A percentile compares a stretch with the other conserved stretches of the same genome.
Conservation (phyloP, 306 rosid genomes). For the Vicia sativa region DNA sequence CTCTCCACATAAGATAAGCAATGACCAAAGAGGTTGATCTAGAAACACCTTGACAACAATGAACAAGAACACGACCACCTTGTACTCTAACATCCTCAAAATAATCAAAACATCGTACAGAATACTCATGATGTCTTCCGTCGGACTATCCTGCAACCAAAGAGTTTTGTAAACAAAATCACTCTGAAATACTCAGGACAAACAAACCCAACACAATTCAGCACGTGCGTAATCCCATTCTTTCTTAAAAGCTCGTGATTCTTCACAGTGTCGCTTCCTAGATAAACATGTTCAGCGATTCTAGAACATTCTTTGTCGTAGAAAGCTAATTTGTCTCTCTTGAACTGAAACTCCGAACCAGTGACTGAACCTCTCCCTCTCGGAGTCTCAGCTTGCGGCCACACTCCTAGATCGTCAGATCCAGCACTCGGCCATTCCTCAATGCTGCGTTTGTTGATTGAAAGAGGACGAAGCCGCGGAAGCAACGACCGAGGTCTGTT, state of each 20-base stretch:
- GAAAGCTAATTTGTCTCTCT: conserved; percentile 77
- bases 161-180: conserved; percentile 91
- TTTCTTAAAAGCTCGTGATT: conserved; percentile 71
- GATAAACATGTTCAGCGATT: conserved; percentile 81
- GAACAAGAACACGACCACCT: conserved; percentile 87
- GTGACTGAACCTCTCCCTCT: conserved; percentile 54
- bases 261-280: conserved; percentile 93
- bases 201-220: conserved; percentile 92
- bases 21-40: conserved; percentile 85
- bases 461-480: conserved; percentile 86
- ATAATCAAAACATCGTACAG: conserved; percentile 92
- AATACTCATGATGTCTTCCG: conserved; percentile 89
- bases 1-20: conserved; percentile 97
- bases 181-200: conserved; percentile 89
- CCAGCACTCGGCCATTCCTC: conserved; percentile 91
- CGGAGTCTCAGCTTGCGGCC: conserved; percentile 86
- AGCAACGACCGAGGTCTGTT: conserved; percentile 58
- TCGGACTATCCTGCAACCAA: conserved; percentile 84
- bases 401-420: conserved; percentile 87
- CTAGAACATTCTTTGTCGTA: conserved; percentile 85
- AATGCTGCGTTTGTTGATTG: conserved; percentile 54
- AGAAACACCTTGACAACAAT: conserved; percentile 93
- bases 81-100: conserved; percentile 87
- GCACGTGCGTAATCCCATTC: conserved; percentile 83
- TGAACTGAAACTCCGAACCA: conserved; percentile 63